These are phyloP conservation scores for Tolypocladium sp. DNA, from an alignment of 2,329 filamentous ascomycete genomes.

Conservation along the genomic window DNA sequence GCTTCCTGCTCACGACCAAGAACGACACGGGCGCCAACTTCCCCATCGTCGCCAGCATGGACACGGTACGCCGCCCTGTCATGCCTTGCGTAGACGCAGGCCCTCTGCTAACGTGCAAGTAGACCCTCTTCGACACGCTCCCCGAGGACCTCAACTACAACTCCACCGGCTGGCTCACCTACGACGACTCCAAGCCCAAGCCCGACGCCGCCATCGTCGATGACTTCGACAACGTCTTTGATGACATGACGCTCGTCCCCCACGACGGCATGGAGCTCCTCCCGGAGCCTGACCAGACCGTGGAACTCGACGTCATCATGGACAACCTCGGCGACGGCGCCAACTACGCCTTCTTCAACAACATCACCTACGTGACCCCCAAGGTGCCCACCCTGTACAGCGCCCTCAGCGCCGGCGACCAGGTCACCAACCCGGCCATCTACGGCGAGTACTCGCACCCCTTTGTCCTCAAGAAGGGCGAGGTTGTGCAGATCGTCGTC, in stretches of 20 bases:
- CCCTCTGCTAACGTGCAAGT: background rate
- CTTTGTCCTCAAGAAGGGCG: constrained; percentile 57
- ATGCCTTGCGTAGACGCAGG: background rate
- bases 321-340: constrained; percentile 52
- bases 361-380: constrained; percentile 63
- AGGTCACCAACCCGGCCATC: constrained; percentile 46
- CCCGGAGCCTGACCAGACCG: constrained; percentile 49
- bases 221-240: constrained; percentile 52
- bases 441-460: constrained; percentile 60
- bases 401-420: constrained; percentile 53
- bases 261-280: constrained; percentile 54
- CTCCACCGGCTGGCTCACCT: constrained; percentile 55
- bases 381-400: constrained; percentile 78
- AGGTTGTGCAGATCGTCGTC: constrained; percentile 66
- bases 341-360: constrained; percentile 61
- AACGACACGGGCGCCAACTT: constrained; percentile 55
- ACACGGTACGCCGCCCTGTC: constrained; percentile 36
- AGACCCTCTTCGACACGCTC: constrained; percentile 59
- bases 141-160: constrained; percentile 61
- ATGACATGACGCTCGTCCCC: constrained; percentile 66
- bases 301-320: constrained; percentile 57
- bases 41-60: constrained; percentile 61
- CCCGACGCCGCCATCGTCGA: constrained; percentile 46
- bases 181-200: constrained; percentile 36
- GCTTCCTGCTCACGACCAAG: constrained; percentile 54